Evolutionary conservation across 371 early-diverging fungal species (phyloP).

Genomic region (Funneliformis caledonium): DNA sequence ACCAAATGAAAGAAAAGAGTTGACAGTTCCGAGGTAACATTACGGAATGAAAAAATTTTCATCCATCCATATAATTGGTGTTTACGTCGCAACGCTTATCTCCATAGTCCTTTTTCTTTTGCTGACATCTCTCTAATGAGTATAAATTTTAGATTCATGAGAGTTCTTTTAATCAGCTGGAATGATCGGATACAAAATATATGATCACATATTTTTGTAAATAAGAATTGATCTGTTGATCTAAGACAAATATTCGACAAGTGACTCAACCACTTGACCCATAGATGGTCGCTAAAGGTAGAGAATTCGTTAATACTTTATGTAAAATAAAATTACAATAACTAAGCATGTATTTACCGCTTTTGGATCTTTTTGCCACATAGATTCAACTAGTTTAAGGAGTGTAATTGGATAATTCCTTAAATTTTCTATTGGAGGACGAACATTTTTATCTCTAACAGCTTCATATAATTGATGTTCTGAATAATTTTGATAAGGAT

Average conservation of each 20-base stretch:
- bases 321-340: too few relatives aligned
- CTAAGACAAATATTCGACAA: background rate
- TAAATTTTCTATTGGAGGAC: slow-evolving; percentile 67
- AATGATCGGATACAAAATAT: too few relatives aligned
- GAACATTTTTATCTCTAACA: slow-evolving; percentile 62
- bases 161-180: too few relatives aligned
- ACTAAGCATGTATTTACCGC: slow-evolving; percentile 46
- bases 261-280: background rate
- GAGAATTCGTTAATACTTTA: background rate
- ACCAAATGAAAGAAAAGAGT: too few relatives aligned
- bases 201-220: too few relatives aligned
- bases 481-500: slow-evolving; percentile 72
- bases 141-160: too few relatives aligned
- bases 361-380: slow-evolving; percentile 72
- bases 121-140: too few relatives aligned
- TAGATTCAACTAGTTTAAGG: slow-evolving; percentile 66
- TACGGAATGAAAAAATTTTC: too few relatives aligned
- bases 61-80: too few relatives aligned
- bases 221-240: background rate
- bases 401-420: slow-evolving; percentile 61
- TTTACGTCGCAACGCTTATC: too few relatives aligned
- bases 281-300: background rate
- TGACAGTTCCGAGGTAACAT: too few relatives aligned
- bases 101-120: too few relatives aligned
- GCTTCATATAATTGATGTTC: slow-evolving; percentile 64